These are phyloP conservation scores for Calonectria multiphialidica DNA, from an alignment of 2,329 filamentous ascomycete genomes.

Conservation along the genomic window DNA sequence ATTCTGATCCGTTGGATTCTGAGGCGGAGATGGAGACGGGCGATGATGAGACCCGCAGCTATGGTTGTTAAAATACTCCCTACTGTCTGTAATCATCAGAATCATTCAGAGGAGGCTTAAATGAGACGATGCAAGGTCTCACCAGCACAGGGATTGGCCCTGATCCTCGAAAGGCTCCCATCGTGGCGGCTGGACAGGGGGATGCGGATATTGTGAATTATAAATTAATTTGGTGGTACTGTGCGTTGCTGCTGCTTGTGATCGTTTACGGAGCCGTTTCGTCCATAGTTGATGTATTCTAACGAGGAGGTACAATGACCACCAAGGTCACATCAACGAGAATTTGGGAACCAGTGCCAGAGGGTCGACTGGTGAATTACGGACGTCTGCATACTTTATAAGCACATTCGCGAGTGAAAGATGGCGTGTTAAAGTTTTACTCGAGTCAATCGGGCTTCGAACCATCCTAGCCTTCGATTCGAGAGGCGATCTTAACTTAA, in stretches of 20 bases:
- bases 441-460: not conserved
- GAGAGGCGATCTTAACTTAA: not conserved
- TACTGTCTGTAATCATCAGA: not conserved
- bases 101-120: not conserved
- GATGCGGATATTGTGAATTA: not conserved
- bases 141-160: constrained; percentile 9
- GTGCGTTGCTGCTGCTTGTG: no score
- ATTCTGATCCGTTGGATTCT: constrained; percentile 1
- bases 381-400: not conserved
- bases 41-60: not conserved
- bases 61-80: not conserved
- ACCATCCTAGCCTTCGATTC: not conserved
- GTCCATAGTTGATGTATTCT: not conserved
- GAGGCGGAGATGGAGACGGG: constrained; percentile 8
- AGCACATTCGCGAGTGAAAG: no score
- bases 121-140: not conserved
- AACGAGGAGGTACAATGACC: not conserved
- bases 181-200: not conserved
- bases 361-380: not conserved
- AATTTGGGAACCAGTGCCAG: not conserved
- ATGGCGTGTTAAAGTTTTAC: not conserved
- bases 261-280: not conserved
- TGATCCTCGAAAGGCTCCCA: not conserved
- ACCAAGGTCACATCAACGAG: not conserved
- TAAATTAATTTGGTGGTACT: not conserved